A percentile compares a stretch with the other conserved stretches of the same genome.
These are phyloP conservation scores for Calonectria pseudoturangicola DNA, from an alignment of 2,329 filamentous ascomycete species.

Conservation along the genomic window DNA sequence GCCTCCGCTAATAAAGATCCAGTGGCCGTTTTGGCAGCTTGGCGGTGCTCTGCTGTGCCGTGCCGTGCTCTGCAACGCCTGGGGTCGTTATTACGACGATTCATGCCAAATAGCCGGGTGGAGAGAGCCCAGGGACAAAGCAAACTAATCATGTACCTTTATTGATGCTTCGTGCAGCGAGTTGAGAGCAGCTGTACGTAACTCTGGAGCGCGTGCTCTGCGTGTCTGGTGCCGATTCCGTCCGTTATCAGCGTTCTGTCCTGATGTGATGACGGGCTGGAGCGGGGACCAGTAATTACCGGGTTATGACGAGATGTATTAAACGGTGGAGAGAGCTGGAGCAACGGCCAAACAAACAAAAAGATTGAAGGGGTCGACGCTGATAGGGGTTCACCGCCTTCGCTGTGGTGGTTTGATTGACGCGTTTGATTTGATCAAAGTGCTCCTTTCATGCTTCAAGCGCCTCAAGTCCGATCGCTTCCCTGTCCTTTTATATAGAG, in stretches of 20 bases:
- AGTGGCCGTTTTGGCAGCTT: conserved; percentile 46
- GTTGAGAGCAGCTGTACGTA: neutral
- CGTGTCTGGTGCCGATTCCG: neutral
- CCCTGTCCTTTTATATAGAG: conserved; percentile 23
- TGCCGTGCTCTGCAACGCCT: conserved; percentile 24
- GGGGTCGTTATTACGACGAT: conserved; percentile 20
- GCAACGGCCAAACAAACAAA: conserved; percentile 44
- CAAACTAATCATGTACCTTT: neutral
- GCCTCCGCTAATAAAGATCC: conserved; percentile 50
- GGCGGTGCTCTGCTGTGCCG: conserved; percentile 36
- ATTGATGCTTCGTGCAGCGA: neutral
- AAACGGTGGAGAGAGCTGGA: conserved; percentile 41
- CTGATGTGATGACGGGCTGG: conserved; percentile 29
- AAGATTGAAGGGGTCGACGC: conserved; percentile 44
- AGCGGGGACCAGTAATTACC: conserved; percentile 36
- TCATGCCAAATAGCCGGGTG: conserved; percentile 11
- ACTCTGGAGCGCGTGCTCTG: neutral
- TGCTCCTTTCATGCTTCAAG: conserved; percentile 25
- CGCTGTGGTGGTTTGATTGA: conserved; percentile 46
- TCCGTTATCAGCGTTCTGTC: conserved; percentile 17
- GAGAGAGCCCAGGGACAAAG: neutral
- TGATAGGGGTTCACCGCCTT: conserved; percentile 41
- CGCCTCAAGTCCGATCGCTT: neutral
- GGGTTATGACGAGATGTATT: conserved; percentile 51
- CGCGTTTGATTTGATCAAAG: conserved; percentile 32